Evolutionary conservation across 83 land plant species (phyloP).

Genomic region (Thuja plicata): DNA sequence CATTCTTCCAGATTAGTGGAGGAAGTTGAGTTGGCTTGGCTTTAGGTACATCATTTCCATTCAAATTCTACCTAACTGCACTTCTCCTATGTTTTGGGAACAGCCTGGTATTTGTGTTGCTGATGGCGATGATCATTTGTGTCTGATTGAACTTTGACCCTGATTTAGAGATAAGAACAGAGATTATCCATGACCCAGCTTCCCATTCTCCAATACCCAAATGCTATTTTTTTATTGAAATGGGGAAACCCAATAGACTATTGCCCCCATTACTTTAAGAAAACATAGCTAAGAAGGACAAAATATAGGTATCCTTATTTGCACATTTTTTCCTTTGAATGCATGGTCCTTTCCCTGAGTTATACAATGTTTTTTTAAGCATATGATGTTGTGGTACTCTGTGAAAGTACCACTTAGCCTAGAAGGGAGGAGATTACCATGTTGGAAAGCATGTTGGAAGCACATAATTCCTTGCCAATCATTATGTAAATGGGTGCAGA

Average conservation of each 20-base stretch:
- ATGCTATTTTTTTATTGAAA: background rate
- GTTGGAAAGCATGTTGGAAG: background rate
- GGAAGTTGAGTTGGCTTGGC: background rate
- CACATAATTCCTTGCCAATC: constrained; percentile 18
- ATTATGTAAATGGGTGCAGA: constrained; percentile 2
- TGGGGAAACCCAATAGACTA: constrained; percentile 8
- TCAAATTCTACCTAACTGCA: background rate
- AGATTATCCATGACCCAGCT: background rate
- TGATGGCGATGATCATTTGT: background rate
- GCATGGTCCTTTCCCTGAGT: background rate
- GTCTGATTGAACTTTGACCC: background rate
- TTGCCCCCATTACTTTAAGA: background rate
- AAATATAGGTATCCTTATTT: background rate
- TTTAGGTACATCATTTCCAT: background rate
- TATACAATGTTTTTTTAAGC: background rate
- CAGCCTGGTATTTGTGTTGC: background rate
- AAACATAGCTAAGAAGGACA: background rate
- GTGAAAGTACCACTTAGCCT: background rate
- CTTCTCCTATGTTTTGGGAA: constrained; percentile 15
- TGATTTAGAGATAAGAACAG: constrained; percentile 3
- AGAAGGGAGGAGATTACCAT: background rate
- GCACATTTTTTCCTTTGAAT: constrained; percentile 1
- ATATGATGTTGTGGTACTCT: constrained; percentile 2
- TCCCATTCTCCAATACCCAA: constrained; percentile 8
- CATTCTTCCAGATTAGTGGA: background rate